phyloP scores from a whole-genome alignment of 176 grass and related monocot genomes.

The Rhynchospora breviuscula region DNA sequence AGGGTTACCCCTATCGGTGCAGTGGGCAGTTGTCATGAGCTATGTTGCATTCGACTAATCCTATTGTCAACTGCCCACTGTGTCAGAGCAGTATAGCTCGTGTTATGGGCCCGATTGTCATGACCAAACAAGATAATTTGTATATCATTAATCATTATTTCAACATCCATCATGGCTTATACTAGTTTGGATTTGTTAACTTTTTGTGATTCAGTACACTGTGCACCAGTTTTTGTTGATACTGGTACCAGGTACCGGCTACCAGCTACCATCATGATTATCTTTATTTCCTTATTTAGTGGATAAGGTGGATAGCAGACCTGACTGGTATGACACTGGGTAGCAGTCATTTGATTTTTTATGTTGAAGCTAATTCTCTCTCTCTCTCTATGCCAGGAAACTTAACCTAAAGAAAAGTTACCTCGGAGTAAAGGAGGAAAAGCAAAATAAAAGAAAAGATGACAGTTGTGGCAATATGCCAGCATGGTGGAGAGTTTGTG shows the following conservation, averaged over 20 bases:
- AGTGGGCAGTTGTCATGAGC: not conserved
- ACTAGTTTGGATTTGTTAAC: not conserved
- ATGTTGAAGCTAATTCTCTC: not conserved
- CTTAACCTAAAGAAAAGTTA: not conserved
- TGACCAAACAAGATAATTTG: not conserved
- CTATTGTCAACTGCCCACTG: no score
- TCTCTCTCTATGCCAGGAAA: not conserved
- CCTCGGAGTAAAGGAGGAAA: not conserved
- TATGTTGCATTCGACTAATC: not conserved
- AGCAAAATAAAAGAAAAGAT: constrained; percentile 7
- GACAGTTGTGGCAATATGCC: constrained; percentile 71
- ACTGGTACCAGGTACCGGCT: not conserved
- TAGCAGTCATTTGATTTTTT: not conserved
- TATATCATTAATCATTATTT: not conserved
- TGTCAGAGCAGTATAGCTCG: no score
- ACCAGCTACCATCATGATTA: not conserved
- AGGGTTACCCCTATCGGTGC: not conserved
- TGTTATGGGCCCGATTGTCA: no score
- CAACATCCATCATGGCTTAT: not conserved
- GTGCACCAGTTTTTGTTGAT: not conserved
- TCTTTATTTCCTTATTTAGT: not conserved
- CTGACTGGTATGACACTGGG: not conserved
- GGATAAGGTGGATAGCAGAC: not conserved
- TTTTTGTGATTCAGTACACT: not conserved
- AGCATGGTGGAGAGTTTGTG: constrained; percentile 84